A percentile compares a stretch with the other conserved stretches of the same genome.
Evolutionary conservation across 768 basidiomycete species (phyloP).

Genomic region (Paxillus ammoniavirescens): DNA sequence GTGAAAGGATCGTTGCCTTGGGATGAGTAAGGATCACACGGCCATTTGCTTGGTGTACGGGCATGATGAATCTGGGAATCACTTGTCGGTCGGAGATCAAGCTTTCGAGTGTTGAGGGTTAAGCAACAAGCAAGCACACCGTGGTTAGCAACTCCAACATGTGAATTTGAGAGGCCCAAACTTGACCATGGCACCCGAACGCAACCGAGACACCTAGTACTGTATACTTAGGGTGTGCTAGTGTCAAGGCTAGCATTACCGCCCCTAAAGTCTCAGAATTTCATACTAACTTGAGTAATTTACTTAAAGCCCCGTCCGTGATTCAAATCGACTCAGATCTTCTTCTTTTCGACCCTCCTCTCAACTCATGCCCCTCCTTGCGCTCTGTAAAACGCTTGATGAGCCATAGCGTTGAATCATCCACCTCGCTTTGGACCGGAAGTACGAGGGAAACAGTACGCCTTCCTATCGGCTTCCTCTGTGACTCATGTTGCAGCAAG

Average conservation of each 20-base stretch:
- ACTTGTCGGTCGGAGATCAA: background rate
- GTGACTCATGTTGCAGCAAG: constrained; percentile 3
- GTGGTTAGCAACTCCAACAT: background rate
- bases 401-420: background rate
- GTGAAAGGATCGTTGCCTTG: constrained; percentile 41
- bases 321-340: background rate
- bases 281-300: background rate
- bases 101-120: too few species aligned
- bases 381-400: background rate
- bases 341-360: background rate
- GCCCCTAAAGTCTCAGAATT: background rate
- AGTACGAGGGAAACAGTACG: constrained; percentile 8
- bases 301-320: constrained; percentile 1
- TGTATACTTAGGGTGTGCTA: too few species aligned
- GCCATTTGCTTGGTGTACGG: constrained; percentile 44
- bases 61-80: constrained; percentile 41
- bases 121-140: too few species aligned
- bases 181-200: background rate
- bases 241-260: background rate
- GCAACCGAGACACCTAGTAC: background rate
- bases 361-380: background rate
- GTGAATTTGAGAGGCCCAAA: background rate
- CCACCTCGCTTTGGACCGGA: constrained; percentile 4
- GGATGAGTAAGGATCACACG: constrained; percentile 57
- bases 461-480: constrained; percentile 7